These are phyloP conservation scores for Telopea speciosissima DNA, from an alignment of 177 flowering plant genomes.

Conservation along the genomic window DNA sequence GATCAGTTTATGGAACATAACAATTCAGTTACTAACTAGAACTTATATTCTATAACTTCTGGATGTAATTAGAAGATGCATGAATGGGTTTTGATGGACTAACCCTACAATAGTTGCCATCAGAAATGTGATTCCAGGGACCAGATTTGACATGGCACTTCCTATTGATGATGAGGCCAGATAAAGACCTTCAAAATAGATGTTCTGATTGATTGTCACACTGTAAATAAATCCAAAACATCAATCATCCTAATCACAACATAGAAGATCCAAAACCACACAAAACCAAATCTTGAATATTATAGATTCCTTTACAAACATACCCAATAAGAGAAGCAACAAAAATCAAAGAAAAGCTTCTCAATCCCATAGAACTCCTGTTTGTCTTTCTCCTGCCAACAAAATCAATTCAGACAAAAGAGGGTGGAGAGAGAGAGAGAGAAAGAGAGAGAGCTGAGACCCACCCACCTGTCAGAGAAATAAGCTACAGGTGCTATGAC, in stretches of 20 bases:
- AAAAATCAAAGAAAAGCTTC: conserved; percentile 50
- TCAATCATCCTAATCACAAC: neutral
- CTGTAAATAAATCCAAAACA: conserved; percentile 17
- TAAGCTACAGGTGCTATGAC: conserved; percentile 53
- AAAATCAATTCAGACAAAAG: conserved; percentile 1
- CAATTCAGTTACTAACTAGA: neutral
- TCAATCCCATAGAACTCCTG: conserved; percentile 27
- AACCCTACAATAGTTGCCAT: conserved; percentile 38
- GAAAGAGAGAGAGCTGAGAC: conserved; percentile 8
- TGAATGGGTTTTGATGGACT: neutral
- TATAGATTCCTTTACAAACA: neutral
- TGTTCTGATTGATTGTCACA: conserved; percentile 37
- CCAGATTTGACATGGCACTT: conserved; percentile 38
- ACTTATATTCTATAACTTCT: too few relatives aligned
- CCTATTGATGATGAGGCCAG: conserved; percentile 42
- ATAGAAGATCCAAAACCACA: neutral
- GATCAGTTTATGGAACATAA: neutral
- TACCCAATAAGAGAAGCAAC: conserved; percentile 57
- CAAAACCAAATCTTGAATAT: neutral
- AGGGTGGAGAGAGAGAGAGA: conserved; percentile 8
- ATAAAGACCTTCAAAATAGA: conserved; percentile 43
- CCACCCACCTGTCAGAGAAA: conserved; percentile 33
- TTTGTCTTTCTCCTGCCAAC: conserved; percentile 25
- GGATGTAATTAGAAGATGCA: too few relatives aligned
- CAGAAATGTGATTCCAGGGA: conserved; percentile 54